Evolutionary conservation across 495 filamentous ascomycete species (phyloP).

Genomic region (Daldinia loculata): DNA sequence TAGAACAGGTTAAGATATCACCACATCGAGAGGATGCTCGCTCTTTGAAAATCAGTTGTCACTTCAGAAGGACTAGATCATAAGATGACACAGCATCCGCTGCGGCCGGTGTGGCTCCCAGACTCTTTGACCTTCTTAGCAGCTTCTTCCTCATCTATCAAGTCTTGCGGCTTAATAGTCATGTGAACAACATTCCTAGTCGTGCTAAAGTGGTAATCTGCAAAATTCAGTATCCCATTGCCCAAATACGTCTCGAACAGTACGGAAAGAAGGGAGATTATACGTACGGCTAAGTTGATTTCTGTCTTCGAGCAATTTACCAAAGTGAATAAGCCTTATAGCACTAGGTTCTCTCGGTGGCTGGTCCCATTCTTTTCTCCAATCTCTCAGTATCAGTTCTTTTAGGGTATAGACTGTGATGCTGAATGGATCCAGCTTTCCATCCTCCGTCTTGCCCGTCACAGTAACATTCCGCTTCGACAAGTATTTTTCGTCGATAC

Average conservation of each 20-base stretch:
- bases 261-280: not conserved
- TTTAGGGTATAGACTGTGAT: conserved; percentile 93
- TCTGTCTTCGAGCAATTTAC: conserved; percentile 87
- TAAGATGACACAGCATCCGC: conserved; percentile 85
- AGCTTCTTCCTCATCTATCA: conserved; percentile 86
- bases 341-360: conserved; percentile 82
- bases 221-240: conserved; percentile 1
- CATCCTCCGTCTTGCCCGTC: conserved; percentile 63
- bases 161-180: conserved; percentile 88
- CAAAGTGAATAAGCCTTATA: conserved; percentile 89
- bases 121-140: conserved; percentile 75
- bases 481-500: conserved; percentile 86
- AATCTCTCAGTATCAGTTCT: conserved; percentile 89
- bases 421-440: conserved; percentile 77
- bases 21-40: conserved; percentile 25
- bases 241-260: not conserved
- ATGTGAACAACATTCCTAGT: conserved; percentile 87
- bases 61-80: conserved; percentile 33
- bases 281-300: conserved; percentile 73
- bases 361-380: conserved; percentile 89
- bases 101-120: conserved; percentile 67
- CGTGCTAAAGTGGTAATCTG: conserved; percentile 82
- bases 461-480: conserved; percentile 77
- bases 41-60: conserved; percentile 4
- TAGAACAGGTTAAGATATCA: conserved; percentile 35